Base-by-base conservation (phyloP, 2,329 filamentous ascomycete species). In the Trichoderma sp. region DNA sequence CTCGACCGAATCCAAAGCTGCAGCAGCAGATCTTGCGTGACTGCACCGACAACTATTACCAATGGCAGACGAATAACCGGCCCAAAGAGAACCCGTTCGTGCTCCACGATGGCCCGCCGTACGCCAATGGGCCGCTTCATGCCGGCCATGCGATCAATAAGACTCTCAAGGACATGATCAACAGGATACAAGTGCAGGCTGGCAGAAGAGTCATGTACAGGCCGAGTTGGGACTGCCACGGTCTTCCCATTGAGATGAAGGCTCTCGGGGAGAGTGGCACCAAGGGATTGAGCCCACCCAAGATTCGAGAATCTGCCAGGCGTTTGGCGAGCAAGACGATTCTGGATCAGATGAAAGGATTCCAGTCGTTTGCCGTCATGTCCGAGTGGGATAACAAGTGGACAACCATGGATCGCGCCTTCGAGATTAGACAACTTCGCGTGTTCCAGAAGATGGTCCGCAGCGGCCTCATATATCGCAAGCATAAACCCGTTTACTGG, bases 211-310 rank as follows among this genome's bases (percentile, higher is more conserved):
- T 98, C 39, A 86, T 90, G 50, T 99, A 97, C 78, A 86, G 94
- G 17, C 96, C 96, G 2, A 95, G 96, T 59, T 99, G 96, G 96
- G 97, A 99, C 80, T 99, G 96, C 75, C 96, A 99, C 84, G 96
- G 96, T 0, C 87, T 99, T 63, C 96, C 96, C 1, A 99, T 99
- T 78, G 96, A 99, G 85, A 87, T 98, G 76, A 99, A 98, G 82
- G 96, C 95, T 28, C 87, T 99, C 17, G 92, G 92, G 76, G 82
- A 83, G 75, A 80, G 80, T 73, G 73, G 76, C 70, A 75, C 79
- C 76, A 85, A 83, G 73, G 78, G 76, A 62, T 84, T 86, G 78
- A 84, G 81, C 28, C 82, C 88, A 0, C 83, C 89, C 64, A 86
- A 88, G 73, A 88, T 94, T 73, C 88, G 93, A 26, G 81, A 85